Base-by-base conservation (phyloP, 305 asterid genomes). In the Rubia occidens region DNA sequence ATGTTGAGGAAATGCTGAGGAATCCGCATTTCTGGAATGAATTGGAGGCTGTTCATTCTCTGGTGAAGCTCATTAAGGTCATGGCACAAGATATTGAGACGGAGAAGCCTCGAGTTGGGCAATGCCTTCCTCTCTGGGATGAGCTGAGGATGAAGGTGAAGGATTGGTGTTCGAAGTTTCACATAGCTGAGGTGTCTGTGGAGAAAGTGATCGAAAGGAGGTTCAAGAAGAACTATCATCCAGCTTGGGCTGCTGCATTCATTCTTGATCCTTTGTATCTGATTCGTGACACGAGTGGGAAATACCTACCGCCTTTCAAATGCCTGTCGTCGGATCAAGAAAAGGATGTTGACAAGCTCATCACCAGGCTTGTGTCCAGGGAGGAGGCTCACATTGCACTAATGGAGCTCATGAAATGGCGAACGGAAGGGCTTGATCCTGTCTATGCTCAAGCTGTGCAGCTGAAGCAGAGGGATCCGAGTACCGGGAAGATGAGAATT, bases 361-460 rank as follows among this genome's bases (percentile, higher is more conserved):
- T 94, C 40, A 90, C 95, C 0, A 83, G 96, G 17, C 95, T 94
- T 2, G 99, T 94, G 0, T 80, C 95, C 0, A 75, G 87, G 60
- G 97, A 94, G 14, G 97, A 94, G 76, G 97, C 99, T 62, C 99
- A 88, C 82, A 83, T 90, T 72, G 99, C 89, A 3, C 75, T 94
- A 2, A 94, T 94, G 97, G 99, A 94, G 87, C 95, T 94, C 44
- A 94, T 94, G 99, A 94, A 94, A 77, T 94, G 99, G 99, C 74
- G 99, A 76, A 87, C 95, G 0, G 95, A 94, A 78, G 99, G 99
- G 71, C 89, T 90, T 5, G 99, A 94, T 60, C 95, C 99, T 0
- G 92, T 90, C 6, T 94, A 94, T 29, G 99, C 99, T 4, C 99
- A 89, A 68, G 97, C 99, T 0, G 99, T 94, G 3, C 97, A 94